These are phyloP conservation scores for Neltuma alba DNA, from an alignment of 306 rosid genomes.

Conservation along the genomic window DNA sequence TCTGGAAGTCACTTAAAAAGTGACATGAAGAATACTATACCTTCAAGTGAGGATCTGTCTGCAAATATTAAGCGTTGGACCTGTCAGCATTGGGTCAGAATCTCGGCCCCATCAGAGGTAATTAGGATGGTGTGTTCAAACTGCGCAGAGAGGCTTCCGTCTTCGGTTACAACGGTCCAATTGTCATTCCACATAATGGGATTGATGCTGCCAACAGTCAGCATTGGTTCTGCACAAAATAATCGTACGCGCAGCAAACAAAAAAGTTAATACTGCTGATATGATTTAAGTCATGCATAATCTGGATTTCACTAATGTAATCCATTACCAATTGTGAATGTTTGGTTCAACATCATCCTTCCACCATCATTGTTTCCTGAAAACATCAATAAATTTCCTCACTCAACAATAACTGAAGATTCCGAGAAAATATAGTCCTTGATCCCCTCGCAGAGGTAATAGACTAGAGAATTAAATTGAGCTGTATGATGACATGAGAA, in stretches of 20 bases:
- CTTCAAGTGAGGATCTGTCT: slow-evolving; percentile 1
- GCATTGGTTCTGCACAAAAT: slow-evolving; percentile 79
- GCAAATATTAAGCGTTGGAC: slow-evolving; percentile 30
- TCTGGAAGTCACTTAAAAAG: slow-evolving; percentile 38
- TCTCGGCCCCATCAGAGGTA: slow-evolving; percentile 80
- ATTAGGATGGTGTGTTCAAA: slow-evolving; percentile 91
- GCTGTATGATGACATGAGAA: slow-evolving; percentile 23
- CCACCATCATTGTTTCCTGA: slow-evolving; percentile 90
- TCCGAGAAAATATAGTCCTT: background rate
- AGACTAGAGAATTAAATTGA: background rate
- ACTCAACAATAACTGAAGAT: slow-evolving; percentile 27
- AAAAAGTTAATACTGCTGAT: slow-evolving; percentile 6
- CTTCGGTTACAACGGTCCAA: slow-evolving; percentile 93
- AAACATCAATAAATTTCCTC: slow-evolving; percentile 31
- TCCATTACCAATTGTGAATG: slow-evolving; percentile 86
- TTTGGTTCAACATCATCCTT: slow-evolving; percentile 83
- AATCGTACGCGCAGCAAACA: background rate
- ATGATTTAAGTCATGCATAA: slow-evolving; percentile 14
- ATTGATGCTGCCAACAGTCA: slow-evolving; percentile 81
- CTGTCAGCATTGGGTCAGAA: slow-evolving; percentile 69
- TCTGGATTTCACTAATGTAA: slow-evolving; percentile 20
- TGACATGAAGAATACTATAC: slow-evolving; percentile 23
- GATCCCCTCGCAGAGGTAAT: background rate
- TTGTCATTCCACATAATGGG: slow-evolving; percentile 90
- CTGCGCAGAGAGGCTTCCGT: slow-evolving; percentile 92